Percentiles rank a stretch among this genome's conserved stretches.
These are phyloP conservation scores for Lachnellula suecica DNA, from an alignment of 2,329 filamentous ascomycete genomes.

Conservation along the genomic window DNA sequence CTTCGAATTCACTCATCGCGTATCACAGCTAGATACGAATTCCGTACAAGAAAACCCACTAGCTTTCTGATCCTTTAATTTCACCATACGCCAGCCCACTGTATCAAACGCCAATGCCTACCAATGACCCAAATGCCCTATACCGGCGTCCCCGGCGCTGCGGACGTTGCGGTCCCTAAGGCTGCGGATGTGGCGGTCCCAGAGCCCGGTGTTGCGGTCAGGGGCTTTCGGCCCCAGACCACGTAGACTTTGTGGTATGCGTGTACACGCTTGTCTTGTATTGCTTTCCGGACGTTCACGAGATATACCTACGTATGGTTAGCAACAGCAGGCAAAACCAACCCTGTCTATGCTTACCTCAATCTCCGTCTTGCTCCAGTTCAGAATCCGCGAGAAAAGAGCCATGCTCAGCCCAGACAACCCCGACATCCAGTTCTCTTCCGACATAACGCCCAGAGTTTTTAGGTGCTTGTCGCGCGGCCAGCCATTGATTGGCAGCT, in stretches of 20 bases:
- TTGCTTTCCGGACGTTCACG: constrained; percentile 26
- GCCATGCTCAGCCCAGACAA: constrained; percentile 28
- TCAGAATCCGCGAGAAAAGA: constrained; percentile 24
- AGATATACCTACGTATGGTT: constrained; percentile 22
- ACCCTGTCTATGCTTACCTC: no score
- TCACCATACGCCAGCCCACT: neutral
- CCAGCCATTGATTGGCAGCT: constrained; percentile 56
- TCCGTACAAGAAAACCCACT: neutral
- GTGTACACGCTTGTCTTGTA: constrained; percentile 27
- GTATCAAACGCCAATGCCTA: neutral
- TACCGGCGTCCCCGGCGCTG: neutral
- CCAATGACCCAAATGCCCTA: neutral
- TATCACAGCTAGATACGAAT: neutral
- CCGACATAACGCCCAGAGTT: constrained; percentile 24
- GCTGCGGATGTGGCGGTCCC: neutral
- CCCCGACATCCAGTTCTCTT: constrained; percentile 27
- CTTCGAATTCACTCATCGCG: no score
- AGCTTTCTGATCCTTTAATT: neutral
- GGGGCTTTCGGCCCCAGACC: constrained; percentile 29
- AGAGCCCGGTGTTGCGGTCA: neutral
- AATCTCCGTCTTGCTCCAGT: constrained; percentile 31
- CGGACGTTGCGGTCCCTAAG: neutral
- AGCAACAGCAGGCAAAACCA: neutral
- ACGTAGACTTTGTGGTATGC: constrained; percentile 30
- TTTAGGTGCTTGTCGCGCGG: constrained; percentile 37